These are phyloP conservation scores for Leishmania martiniquensis DNA, from an alignment of 208 protist genomes.

Conservation along the genomic window DNA sequence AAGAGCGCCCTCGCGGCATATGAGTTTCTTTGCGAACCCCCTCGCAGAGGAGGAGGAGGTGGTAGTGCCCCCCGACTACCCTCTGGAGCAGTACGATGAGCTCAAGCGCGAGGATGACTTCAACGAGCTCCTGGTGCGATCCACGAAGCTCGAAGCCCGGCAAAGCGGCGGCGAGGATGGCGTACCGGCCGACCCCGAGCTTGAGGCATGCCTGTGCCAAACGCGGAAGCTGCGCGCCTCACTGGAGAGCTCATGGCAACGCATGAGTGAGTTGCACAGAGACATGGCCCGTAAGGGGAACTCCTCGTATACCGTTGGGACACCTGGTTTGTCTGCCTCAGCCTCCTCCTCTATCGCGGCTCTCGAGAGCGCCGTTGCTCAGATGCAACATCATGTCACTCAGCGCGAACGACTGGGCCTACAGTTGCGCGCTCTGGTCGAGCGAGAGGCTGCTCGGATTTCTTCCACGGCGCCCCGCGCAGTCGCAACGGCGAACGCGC, in stretches of 20 bases:
- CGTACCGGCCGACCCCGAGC: not conserved
- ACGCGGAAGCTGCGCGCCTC: conserved; percentile 18
- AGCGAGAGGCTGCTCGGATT: conserved; percentile 9
- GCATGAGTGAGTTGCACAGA: conserved; percentile 9
- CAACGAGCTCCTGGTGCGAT: conserved; percentile 67
- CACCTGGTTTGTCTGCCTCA: not conserved
- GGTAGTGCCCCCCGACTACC: conserved; percentile 41
- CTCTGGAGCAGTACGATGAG: conserved; percentile 70
- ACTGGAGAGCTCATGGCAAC: conserved; percentile 20
- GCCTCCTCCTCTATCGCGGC: not conserved
- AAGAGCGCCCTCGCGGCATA: not conserved
- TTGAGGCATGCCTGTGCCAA: conserved; percentile 21
- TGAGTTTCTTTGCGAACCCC: conserved; percentile 77
- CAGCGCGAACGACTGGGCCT: conserved; percentile 17
- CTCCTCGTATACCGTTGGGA: not conserved
- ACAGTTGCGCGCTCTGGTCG: conserved; percentile 12
- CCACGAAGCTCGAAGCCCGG: conserved; percentile 19
- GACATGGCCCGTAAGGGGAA: not conserved
- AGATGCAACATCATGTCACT: conserved; percentile 6
- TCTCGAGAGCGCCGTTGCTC: not conserved
- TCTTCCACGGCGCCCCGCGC: not conserved
- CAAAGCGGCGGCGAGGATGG: conserved; percentile 8
- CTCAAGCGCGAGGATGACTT: conserved; percentile 71
- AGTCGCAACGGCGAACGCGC: not conserved
- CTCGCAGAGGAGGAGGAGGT: conserved; percentile 74